These are phyloP conservation scores for Ceriops tagal DNA, from an alignment of 345 rosid species.

Conservation along the genomic window DNA sequence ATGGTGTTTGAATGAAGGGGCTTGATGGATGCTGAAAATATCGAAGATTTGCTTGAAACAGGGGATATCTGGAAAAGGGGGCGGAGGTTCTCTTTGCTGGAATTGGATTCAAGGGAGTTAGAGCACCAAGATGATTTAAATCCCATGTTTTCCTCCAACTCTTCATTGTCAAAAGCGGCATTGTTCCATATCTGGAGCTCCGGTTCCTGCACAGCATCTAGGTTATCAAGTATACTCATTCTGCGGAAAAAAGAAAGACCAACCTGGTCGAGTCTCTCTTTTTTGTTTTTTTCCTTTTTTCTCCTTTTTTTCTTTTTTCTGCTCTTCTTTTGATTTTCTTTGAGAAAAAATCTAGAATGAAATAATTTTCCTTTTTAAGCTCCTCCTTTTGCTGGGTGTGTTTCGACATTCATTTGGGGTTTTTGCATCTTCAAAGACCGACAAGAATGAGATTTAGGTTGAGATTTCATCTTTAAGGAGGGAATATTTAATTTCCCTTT, in stretches of 20 bases:
- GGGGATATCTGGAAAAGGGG: conserved; percentile 34
- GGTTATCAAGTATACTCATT: conserved; percentile 55
- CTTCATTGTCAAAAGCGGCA: conserved; percentile 80
- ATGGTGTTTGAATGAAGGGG: conserved; percentile 32
- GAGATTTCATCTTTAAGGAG: conserved; percentile 9
- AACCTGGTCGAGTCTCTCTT: too few relatives aligned
- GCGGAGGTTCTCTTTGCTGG: conserved; percentile 53
- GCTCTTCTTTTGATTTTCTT: neutral
- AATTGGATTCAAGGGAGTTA: conserved; percentile 51
- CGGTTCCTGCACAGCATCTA: conserved; percentile 39
- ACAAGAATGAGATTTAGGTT: neutral
- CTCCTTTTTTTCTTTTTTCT: neutral
- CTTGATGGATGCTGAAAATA: conserved; percentile 22
- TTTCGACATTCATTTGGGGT: neutral
- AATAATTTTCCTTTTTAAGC: neutral
- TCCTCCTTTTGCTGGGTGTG: neutral
- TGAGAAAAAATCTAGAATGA: neutral
- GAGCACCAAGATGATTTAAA: conserved; percentile 53
- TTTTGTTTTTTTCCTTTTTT: neutral
- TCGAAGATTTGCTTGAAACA: conserved; percentile 18
- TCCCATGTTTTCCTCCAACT: conserved; percentile 39
- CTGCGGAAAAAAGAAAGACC: neutral
- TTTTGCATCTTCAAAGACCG: neutral
- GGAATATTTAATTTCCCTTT: neutral
- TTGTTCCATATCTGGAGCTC: conserved; percentile 90